phyloP scores from a whole-genome alignment of 2,329 filamentous ascomycete genomes.

The Torrubiella hemipterigena region DNA sequence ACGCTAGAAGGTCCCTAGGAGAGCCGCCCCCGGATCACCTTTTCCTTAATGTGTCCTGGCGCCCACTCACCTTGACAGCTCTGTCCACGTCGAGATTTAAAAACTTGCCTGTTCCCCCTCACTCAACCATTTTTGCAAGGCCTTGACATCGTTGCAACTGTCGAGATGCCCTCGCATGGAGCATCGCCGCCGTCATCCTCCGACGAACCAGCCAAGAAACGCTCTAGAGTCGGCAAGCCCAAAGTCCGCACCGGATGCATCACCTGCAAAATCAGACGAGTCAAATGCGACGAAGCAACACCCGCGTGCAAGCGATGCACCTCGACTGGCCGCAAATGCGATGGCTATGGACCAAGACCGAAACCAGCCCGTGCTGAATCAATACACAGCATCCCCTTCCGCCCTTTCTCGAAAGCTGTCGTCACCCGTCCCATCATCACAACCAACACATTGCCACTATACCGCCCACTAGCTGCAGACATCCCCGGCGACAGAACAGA shows the following conservation, averaged over 20 bases:
- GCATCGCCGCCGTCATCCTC: not conserved
- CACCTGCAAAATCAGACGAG: conserved; percentile 23
- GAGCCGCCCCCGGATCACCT: too few species aligned
- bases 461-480: conserved; percentile 21
- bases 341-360: conserved; percentile 18
- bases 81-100: too few species aligned
- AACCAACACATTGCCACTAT: too few species aligned
- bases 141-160: too few species aligned
- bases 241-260: conserved; percentile 27
- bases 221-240: conserved; percentile 22
- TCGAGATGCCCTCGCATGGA: too few species aligned
- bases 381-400: conserved; percentile 3
- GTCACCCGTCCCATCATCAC: not conserved
- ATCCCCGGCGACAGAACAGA: conserved; percentile 21
- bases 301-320: conserved; percentile 21
- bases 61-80: too few species aligned
- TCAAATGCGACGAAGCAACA: conserved; percentile 23
- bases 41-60: too few species aligned
- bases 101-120: too few species aligned
- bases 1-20: too few species aligned
- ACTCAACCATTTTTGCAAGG: too few species aligned
- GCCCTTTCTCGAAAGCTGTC: conserved; percentile 4
- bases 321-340: conserved; percentile 20
- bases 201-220: conserved; percentile 5
- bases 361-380: conserved; percentile 1